Evolutionary conservation across 306 rosid species (phyloP).

Genomic region (Cicer bijugum): DNA sequence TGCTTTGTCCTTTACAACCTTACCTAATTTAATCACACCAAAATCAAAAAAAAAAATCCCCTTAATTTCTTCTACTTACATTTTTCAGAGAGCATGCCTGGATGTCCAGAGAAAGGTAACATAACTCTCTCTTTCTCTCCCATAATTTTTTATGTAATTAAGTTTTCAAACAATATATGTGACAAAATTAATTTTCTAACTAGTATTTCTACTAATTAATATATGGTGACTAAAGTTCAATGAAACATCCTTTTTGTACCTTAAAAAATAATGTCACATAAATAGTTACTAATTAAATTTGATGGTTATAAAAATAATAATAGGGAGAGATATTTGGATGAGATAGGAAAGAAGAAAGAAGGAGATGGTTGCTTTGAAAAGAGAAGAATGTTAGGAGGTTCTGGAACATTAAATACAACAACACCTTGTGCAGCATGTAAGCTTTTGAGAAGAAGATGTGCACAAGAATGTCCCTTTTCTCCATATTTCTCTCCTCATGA

Average conservation of each 20-base stretch:
- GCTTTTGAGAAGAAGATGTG: constrained; percentile 91
- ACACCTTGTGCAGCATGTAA: constrained; percentile 99
- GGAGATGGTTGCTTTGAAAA: constrained; percentile 60
- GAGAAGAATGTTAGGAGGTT: constrained; percentile 84
- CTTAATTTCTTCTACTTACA: constrained; percentile 54
- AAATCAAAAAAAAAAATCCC: constrained; percentile 12
- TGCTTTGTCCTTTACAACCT: constrained; percentile 54
- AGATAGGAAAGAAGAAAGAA: constrained; percentile 84
- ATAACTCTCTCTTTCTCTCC: constrained; percentile 4
- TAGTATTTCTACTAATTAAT: not conserved
- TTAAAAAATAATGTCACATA: not conserved
- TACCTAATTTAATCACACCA: constrained; percentile 74
- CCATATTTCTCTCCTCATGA: constrained; percentile 98
- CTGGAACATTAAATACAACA: constrained; percentile 80
- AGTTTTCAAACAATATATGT: constrained; percentile 9
- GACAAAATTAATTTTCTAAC: not conserved
- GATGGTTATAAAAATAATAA: not conserved
- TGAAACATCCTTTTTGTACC: not conserved
- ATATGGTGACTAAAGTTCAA: not conserved
- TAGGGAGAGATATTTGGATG: constrained; percentile 76
- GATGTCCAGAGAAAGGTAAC: constrained; percentile 98
- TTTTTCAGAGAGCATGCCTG: constrained; percentile 72
- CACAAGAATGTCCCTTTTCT: constrained; percentile 95
- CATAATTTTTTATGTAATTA: constrained; percentile 21
- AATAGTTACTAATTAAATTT: not conserved